phyloP scores from a whole-genome alignment of 169 alveolate genomes.

The Plasmodium knowlesi region DNA sequence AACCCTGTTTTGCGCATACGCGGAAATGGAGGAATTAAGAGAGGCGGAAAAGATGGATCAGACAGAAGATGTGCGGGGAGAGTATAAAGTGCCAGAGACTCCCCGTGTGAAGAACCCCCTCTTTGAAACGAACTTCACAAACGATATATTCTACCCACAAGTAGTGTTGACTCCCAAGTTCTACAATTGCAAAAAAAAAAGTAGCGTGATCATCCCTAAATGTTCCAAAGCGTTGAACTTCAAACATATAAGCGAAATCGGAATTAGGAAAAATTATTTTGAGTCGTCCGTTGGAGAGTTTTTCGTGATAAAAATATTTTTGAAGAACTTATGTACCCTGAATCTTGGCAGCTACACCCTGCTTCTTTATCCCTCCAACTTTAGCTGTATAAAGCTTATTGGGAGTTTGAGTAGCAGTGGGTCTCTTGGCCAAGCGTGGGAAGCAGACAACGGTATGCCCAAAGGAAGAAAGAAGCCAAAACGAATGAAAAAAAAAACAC shows the following conservation, averaged over 20 bases:
- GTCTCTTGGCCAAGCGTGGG: not conserved
- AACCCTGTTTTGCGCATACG: not conserved
- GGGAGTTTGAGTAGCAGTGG: constrained; percentile 56
- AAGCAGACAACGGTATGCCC: not conserved
- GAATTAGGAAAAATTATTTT: constrained; percentile 50
- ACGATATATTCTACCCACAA: constrained; percentile 55
- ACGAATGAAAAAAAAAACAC: not conserved
- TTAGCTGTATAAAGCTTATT: constrained; percentile 50
- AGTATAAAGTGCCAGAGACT: not conserved
- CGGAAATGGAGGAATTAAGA: not conserved
- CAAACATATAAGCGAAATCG: constrained; percentile 19
- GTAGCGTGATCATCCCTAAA: constrained; percentile 59
- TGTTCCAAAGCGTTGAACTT: constrained; percentile 38
- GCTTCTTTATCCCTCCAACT: constrained; percentile 55
- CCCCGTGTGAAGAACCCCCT: not conserved
- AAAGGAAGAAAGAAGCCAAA: not conserved
- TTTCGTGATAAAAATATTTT: constrained; percentile 17
- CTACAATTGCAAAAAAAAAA: constrained; percentile 58
- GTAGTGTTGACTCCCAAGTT: constrained; percentile 27
- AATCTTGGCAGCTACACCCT: constrained; percentile 58
- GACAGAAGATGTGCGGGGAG: no score
- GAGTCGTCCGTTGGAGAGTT: constrained; percentile 14
- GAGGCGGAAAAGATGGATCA: not conserved
- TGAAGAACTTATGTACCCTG: constrained; percentile 5
- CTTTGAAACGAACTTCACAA: constrained; percentile 7